A percentile compares a stretch with the other conserved stretches of the same genome.
These are phyloP conservation scores for Entrophospora sp. DNA, from an alignment of 192 early-diverging fungal species.

Conservation along the genomic window DNA sequence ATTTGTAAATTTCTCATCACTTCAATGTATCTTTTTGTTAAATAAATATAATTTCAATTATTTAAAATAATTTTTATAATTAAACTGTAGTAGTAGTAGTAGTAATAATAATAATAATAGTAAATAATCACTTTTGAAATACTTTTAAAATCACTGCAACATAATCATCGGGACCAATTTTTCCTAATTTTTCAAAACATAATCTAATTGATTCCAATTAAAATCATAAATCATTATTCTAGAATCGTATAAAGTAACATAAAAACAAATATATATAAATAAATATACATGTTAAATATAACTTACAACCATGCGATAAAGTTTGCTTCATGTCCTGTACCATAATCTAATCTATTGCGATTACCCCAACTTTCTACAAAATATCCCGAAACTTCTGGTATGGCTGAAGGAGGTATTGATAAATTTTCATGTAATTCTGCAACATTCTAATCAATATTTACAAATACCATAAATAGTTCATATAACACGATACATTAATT, in stretches of 20 bases:
- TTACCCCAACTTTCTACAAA: slow-evolving; percentile 82
- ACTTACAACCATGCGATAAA: slow-evolving; percentile 78
- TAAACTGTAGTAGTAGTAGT: background rate
- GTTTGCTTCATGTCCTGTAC: slow-evolving; percentile 92
- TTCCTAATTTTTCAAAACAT: slow-evolving; percentile 67
- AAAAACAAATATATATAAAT: no score
- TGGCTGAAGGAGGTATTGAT: slow-evolving; percentile 26
- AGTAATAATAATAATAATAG: slow-evolving; percentile 16
- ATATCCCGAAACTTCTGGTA: slow-evolving; percentile 61
- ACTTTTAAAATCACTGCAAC: slow-evolving; percentile 68
- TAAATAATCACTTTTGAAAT: slow-evolving; percentile 49
- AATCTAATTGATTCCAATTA: no score
- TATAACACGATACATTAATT: background rate
- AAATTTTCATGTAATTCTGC: slow-evolving; percentile 27
- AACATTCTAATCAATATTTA: slow-evolving; percentile 22
- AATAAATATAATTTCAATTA: background rate
- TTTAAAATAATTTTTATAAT: background rate
- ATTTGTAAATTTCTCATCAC: slow-evolving; percentile 87
- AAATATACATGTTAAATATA: no score
- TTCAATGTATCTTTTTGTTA: slow-evolving; percentile 59
- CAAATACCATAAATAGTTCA: background rate
- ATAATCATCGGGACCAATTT: slow-evolving; percentile 61
- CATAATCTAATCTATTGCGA: slow-evolving; percentile 91
- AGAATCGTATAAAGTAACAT: no score
- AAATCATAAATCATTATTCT: no score